Evolutionary conservation across 2,329 filamentous ascomycete genomes (phyloP), one percentile per base, ranked within the genome.

Genomic region (Fulvia fulva): DNA sequence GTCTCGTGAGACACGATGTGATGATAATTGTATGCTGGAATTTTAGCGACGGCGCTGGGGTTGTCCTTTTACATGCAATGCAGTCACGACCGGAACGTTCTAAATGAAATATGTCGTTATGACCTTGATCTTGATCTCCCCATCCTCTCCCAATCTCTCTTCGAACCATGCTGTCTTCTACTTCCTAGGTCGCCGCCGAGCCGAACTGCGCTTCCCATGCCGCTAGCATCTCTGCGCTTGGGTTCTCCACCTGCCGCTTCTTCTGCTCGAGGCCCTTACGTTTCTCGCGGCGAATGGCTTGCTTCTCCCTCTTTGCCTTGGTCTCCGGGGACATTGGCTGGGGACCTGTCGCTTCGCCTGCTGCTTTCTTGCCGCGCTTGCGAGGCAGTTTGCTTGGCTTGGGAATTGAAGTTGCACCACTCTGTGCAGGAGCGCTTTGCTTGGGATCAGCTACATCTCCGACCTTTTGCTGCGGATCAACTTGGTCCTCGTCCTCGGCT

Each of bases 31-130:
- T 57, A 58, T 46, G 32, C 21, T 56, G 56, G 43, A 50, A 53
- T 30, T 49, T 65, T 67, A 66, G 65, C 67, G 63, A 53, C 34
- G 67, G 64, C 61, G 67, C 58, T 64, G 64, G 64, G 37, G 57
- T 60, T 25, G 28, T 41, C 30, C 22, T 57, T 16, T 21, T n/a
- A n/a, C n/a, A n/a, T n/a, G n/a, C 41, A 23, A 32, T 51, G 41
- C 16, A n/a, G 19, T 34, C 46, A 51, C 58, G 44, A 51, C 37
- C 19, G 37, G 14, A 41, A 21, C 8, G 37, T n/a, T 41, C 1
- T 3, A 4, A 41, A 58, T 47, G 53, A 23, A 55, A 46, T 44
- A 32, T 26, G 55, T 51, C 28, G 30, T 14, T 34, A 53, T 49
- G 50, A 34, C 45, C 34, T 51, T 28, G 25, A n/a, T 47, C 14